A percentile compares a stretch with the other conserved stretches of the same genome.
These are phyloP conservation scores for Cercospora canescens DNA, from an alignment of 2,329 filamentous ascomycete genomes.

Conservation along the genomic window DNA sequence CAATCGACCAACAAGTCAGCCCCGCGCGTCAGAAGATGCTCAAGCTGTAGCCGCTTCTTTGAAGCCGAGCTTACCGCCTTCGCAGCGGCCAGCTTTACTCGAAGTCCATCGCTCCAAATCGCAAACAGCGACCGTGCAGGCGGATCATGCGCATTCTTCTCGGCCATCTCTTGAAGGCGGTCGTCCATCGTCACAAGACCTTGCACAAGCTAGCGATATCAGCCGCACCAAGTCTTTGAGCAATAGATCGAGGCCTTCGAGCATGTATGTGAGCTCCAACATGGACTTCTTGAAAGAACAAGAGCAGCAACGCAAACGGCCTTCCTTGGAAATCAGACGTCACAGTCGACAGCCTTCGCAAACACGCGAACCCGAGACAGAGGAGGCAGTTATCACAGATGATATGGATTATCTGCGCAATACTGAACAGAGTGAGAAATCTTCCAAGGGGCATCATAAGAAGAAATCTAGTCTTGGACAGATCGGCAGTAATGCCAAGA, in stretches of 20 bases:
- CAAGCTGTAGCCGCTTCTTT: constrained; percentile 39
- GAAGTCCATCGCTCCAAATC: constrained; percentile 53
- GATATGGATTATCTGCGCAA: constrained; percentile 81
- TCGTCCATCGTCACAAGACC: constrained; percentile 64
- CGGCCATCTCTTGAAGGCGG: constrained; percentile 71
- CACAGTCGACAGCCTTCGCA: constrained; percentile 33
- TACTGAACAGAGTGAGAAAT: constrained; percentile 62
- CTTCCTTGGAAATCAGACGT: constrained; percentile 34
- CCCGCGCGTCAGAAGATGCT: constrained; percentile 44
- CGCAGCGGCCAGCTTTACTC: constrained; percentile 43
- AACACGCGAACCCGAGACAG: constrained; percentile 47
- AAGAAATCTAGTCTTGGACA: constrained; percentile 74
- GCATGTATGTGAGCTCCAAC: constrained; percentile 79
- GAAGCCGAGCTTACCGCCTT: constrained; percentile 36
- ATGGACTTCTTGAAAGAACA: constrained; percentile 79
- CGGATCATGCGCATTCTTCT: constrained; percentile 46
- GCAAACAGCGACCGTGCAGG: constrained; percentile 47
- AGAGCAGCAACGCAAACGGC: constrained; percentile 49
- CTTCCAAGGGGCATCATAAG: constrained; percentile 41
- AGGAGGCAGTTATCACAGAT: constrained; percentile 67
- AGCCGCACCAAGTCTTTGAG: constrained; percentile 64
- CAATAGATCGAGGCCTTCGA: constrained; percentile 70
- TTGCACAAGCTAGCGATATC: constrained; percentile 53
- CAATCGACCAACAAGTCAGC: constrained; percentile 51
- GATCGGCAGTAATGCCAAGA: constrained; percentile 64